phyloP scores from a whole-genome alignment of 2,329 filamentous ascomycete genomes.

The Scorias spongiosa region DNA sequence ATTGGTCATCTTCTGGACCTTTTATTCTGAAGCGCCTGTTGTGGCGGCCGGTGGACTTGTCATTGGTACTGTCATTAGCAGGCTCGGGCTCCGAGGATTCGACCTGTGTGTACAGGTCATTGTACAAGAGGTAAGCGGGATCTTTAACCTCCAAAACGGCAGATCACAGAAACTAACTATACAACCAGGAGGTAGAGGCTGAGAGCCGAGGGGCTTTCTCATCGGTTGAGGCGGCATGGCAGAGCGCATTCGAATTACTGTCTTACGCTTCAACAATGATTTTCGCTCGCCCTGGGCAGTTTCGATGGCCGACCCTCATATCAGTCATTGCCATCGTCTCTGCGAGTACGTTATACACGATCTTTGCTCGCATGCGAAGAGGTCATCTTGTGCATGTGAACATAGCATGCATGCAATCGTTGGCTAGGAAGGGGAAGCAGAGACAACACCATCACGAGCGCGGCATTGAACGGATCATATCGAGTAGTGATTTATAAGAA shows the following conservation, averaged over 20 bases:
- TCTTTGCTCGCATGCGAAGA: slow-evolving; percentile 41
- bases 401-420: no score
- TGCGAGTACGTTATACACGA: slow-evolving; percentile 38
- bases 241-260: slow-evolving; percentile 55
- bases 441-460: no score
- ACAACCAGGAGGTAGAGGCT: slow-evolving; percentile 19
- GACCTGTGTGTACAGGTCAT: slow-evolving; percentile 32
- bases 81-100: slow-evolving; percentile 33
- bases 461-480: no score
- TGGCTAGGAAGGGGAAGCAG: no score
- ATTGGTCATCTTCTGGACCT: slow-evolving; percentile 18
- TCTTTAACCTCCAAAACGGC: background rate
- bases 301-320: slow-evolving; percentile 46
- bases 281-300: slow-evolving; percentile 47
- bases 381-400: slow-evolving; percentile 43
- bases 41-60: slow-evolving; percentile 18
- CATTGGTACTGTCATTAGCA: slow-evolving; percentile 23
- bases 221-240: slow-evolving; percentile 48
- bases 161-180: background rate
- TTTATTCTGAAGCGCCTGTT: slow-evolving; percentile 2
- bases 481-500: no score
- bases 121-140: slow-evolving; percentile 25
- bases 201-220: slow-evolving; percentile 51
- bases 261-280: slow-evolving; percentile 52
- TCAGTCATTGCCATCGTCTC: slow-evolving; percentile 38